These are phyloP conservation scores for Botrytis fragariae DNA, from an alignment of 2,329 filamentous ascomycete genomes.

Conservation along the genomic window DNA sequence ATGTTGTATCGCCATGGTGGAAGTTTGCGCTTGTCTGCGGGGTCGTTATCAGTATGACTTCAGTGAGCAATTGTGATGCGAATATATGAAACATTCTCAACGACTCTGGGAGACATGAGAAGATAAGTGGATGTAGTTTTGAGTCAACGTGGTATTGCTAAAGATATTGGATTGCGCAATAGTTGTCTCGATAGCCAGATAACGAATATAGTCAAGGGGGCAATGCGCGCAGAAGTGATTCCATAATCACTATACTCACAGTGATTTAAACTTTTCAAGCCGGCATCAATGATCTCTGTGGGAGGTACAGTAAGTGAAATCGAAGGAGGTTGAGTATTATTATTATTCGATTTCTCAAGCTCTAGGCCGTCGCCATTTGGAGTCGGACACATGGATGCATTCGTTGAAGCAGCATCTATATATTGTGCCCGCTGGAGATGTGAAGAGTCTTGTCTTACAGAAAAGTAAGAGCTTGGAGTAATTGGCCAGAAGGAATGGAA, in stretches of 20 bases:
- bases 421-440: constrained; percentile 7
- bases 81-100: too few relatives aligned
- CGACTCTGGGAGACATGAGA: not conserved
- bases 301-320: constrained; percentile 33
- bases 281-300: constrained; percentile 60
- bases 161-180: not conserved
- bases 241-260: constrained; percentile 47
- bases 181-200: not conserved
- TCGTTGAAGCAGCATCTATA: constrained; percentile 33
- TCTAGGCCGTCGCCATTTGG: constrained; percentile 37
- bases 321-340: constrained; percentile 30
- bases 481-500: constrained; percentile 18
- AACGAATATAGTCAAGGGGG: not conserved
- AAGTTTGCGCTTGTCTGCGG: constrained; percentile 73
- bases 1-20: constrained; percentile 85
- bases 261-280: constrained; percentile 75
- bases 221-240: not conserved
- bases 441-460: not conserved
- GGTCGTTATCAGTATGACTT: constrained; percentile 16
- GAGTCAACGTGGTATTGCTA: not conserved
- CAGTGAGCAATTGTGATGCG: not conserved
- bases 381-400: constrained; percentile 39
- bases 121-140: not conserved
- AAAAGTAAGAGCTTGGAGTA: not conserved
- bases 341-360: constrained; percentile 35